Evolutionary conservation across 495 filamentous ascomycete species (phyloP).

Genomic region (Aspergillus leporis): DNA sequence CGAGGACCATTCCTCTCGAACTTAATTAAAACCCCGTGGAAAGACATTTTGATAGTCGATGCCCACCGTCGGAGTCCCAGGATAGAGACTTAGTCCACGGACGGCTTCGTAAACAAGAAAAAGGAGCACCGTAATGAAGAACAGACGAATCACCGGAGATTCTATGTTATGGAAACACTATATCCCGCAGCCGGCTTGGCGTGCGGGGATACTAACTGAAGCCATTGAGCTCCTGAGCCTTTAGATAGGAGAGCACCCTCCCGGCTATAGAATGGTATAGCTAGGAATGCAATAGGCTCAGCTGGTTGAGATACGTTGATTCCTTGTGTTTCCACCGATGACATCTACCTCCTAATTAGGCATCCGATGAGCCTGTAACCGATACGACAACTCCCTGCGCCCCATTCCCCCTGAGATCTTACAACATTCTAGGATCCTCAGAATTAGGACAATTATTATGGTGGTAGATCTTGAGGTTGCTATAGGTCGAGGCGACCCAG

Average conservation of each 20-base stretch:
- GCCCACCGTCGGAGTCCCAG: too few relatives aligned
- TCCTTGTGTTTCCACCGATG: neutral
- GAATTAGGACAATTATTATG: too few relatives aligned
- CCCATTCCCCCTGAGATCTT: neutral
- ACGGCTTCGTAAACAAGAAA: too few relatives aligned
- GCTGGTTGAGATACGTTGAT: neutral
- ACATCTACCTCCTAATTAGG: neutral
- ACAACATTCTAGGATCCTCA: too few relatives aligned
- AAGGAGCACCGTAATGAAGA: too few relatives aligned
- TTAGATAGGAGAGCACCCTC: neutral
- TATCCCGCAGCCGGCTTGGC: neutral
- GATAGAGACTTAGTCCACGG: too few relatives aligned
- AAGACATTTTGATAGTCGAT: too few relatives aligned
- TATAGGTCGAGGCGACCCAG: too few relatives aligned
- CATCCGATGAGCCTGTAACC: neutral
- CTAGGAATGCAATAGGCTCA: neutral
- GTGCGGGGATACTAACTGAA: neutral
- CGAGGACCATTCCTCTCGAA: too few relatives aligned
- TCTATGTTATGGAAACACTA: slow-evolving; percentile 1
- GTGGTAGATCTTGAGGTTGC: too few relatives aligned
- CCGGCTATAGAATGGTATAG: neutral
- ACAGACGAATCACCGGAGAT: too few relatives aligned
- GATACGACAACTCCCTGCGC: neutral
- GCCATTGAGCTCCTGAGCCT: neutral
- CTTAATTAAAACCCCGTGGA: too few relatives aligned